phyloP scores from a whole-genome alignment of 2,329 filamentous ascomycete genomes.

The Venturia aucupariae region DNA sequence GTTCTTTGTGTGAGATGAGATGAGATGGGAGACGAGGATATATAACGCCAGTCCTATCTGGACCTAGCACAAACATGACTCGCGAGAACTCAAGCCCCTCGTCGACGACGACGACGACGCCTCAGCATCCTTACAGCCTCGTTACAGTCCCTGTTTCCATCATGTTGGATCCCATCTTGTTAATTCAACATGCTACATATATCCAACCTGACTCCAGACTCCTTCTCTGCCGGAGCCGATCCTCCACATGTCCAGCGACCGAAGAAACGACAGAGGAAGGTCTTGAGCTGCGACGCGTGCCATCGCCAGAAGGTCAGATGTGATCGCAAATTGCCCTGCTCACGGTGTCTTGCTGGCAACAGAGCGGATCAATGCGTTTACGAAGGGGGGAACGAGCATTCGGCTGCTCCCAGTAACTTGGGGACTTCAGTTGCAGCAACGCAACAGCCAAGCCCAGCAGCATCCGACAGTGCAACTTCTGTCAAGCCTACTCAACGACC shows the following conservation, averaged over 20 bases:
- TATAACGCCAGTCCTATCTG: no score
- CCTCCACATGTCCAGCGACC: neutral
- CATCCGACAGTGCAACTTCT: neutral
- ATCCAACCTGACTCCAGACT: conserved; percentile 5
- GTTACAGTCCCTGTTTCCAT: neutral
- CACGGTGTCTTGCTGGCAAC: conserved; percentile 3
- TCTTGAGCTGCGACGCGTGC: conserved; percentile 9
- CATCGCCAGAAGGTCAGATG: conserved; percentile 12
- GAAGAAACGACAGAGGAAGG: conserved; percentile 9
- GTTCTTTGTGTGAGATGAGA: no score
- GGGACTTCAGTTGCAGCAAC: neutral
- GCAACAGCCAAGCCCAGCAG: conserved; percentile 4
- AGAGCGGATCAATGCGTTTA: conserved; percentile 5
- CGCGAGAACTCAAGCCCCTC: no score
- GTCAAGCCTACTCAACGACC: neutral
- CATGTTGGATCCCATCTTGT: neutral
- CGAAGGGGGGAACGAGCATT: neutral
- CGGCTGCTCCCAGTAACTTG: no score
- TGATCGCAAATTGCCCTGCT: conserved; percentile 9
- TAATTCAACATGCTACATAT: neutral
- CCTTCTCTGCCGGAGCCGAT: neutral
- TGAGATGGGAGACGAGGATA: no score
- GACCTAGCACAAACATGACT: no score
- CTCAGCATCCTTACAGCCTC: no score
- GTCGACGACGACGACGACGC: no score